Evolutionary conservation across 768 basidiomycete genomes (phyloP).

Genomic region (Podaxis sp.): DNA sequence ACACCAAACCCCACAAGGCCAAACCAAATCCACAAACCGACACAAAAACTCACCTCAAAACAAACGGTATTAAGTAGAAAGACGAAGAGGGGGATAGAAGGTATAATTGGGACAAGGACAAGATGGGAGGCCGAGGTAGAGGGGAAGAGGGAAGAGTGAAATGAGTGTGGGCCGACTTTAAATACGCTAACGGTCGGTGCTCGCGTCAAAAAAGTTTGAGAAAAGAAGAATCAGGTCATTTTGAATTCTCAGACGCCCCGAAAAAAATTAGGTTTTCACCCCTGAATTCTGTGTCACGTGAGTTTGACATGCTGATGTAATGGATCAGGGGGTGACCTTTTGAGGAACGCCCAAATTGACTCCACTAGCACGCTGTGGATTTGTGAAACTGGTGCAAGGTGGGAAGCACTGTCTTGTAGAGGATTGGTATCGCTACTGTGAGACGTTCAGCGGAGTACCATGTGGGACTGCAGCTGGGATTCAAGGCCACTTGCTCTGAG

Average conservation of each 20-base stretch:
- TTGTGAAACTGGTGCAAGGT: background rate
- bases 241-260: slow-evolving; percentile 16
- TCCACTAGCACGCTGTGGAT: background rate
- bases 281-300: too few relatives aligned
- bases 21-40: background rate
- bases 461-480: background rate
- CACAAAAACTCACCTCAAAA: background rate
- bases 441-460: background rate
- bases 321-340: background rate
- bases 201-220: background rate
- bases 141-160: slow-evolving; percentile 13
- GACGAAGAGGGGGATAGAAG: slow-evolving; percentile 4
- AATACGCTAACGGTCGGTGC: background rate
- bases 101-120: slow-evolving; percentile 8
- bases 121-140: slow-evolving; percentile 4
- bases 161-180: slow-evolving; percentile 13
- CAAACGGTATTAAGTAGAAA: slow-evolving; percentile 3
- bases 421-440: background rate
- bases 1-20: background rate
- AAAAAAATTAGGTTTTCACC: too few relatives aligned
- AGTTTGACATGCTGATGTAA: too few relatives aligned
- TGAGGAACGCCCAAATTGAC: background rate
- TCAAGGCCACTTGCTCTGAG: background rate
- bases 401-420: background rate
- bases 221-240: slow-evolving; percentile 24